Evolutionary conservation across 805 yeast genomes (phyloP), one percentile per base, ranked within the genome.

Genomic region (Starmera caribaea): DNA sequence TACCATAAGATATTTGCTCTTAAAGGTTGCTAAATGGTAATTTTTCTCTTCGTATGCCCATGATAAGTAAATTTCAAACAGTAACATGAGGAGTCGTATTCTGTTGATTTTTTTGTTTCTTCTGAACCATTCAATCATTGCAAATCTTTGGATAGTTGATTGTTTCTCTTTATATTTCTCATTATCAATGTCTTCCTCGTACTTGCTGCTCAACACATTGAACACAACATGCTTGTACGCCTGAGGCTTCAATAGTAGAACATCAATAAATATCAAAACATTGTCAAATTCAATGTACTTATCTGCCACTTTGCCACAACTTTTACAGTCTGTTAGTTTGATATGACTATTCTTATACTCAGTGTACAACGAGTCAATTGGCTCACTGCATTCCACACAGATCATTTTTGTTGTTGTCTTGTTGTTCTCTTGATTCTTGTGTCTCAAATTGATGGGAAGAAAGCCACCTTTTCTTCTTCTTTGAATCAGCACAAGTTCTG

Each of bases 41-140:
- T 69, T 72, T 48, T 74, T 76, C 57, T 90, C 98, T 44, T 83
- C 89, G 41, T 80, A 76, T 0, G 95, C 95, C 97, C 98, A 92
- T 1, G 77, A 79, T 38, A 92, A 59, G 56, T 92, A 92, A 5
- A 90, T 90, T 50, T 92, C 97, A 51, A 90, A 87, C 13, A 92
- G 68, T 0, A 84, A 63, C 39, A 82, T 67, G 31, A 90, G 65
- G 3, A 83, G 47, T 47, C 82, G 62, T 30, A 82, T 59, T 27
- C 90, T 60, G n/a, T 63, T 53, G 11, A 65, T 42, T 16, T 47
- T 45, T 34, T 55, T 57, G 37, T 43, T 50, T 32, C 45, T 48
- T 26, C 38, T 30, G 6, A 43, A 32, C 58, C 61, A 56, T 29
- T 38, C 41, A 15, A 40, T 41, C 26, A 21, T 9, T 15, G 8